Percentiles rank a stretch among this genome's conserved stretches.
Evolutionary conservation across 352 stramenopile genomes (phyloP).

Genomic region (Phytophthora lateralis): DNA sequence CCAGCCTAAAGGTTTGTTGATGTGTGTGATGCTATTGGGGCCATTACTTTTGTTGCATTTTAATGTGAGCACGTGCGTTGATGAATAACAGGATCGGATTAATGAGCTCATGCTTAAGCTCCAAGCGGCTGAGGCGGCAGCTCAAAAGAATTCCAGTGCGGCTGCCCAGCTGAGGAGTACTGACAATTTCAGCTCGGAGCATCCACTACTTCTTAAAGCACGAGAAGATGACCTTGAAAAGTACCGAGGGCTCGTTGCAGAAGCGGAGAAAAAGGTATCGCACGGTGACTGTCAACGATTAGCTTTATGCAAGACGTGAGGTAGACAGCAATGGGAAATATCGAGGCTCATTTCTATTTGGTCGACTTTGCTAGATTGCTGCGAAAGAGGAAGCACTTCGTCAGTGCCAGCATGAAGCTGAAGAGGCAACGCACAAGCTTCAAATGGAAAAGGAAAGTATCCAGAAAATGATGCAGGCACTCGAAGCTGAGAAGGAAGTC

Average conservation of each 20-base stretch:
- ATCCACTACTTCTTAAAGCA: slow-evolving; percentile 40
- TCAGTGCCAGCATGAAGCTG: slow-evolving; percentile 39
- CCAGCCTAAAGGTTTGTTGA: slow-evolving; percentile 45
- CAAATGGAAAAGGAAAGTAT: slow-evolving; percentile 57
- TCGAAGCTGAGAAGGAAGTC: slow-evolving; percentile 65
- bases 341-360: neutral
- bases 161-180: slow-evolving; percentile 23
- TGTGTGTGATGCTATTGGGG: neutral
- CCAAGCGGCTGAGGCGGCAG: slow-evolving; percentile 50
- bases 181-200: slow-evolving; percentile 23
- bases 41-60: neutral
- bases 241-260: slow-evolving; percentile 38
- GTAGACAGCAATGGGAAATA: neutral
- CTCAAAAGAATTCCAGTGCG: slow-evolving; percentile 35
- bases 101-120: slow-evolving; percentile 63
- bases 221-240: slow-evolving; percentile 60
- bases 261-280: slow-evolving; percentile 60
- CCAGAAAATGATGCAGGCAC: slow-evolving; percentile 45
- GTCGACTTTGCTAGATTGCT: slow-evolving; percentile 35
- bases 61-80: neutral
- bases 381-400: slow-evolving; percentile 55
- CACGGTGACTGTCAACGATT: neutral
- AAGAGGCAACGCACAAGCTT: slow-evolving; percentile 57
- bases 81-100: slow-evolving; percentile 41
- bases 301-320: neutral